phyloP scores from a whole-genome alignment of 192 early-diverging fungal genomes.

The Mortierella hygrophila region DNA sequence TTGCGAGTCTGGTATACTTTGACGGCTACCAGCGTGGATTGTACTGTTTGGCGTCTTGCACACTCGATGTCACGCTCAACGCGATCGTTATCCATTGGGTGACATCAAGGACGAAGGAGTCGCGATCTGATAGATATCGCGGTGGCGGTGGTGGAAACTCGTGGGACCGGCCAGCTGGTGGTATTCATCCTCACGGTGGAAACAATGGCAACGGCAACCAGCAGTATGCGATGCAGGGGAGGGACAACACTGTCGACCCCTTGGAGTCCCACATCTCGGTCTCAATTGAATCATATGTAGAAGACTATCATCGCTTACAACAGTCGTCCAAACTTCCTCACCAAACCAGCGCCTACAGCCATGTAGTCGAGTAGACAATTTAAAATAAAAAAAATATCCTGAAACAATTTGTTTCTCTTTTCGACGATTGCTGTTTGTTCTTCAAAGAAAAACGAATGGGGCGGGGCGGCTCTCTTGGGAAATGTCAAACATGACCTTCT shows the following conservation, averaged over 20 bases:
- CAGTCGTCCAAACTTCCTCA: background rate
- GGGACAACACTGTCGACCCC: conserved; percentile 17
- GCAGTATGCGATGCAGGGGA: conserved; percentile 12
- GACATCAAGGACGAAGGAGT: conserved; percentile 20
- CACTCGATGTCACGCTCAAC: conserved; percentile 63
- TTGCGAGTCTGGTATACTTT: conserved; percentile 43
- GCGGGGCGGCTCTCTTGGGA: background rate
- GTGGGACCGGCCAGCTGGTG: background rate
- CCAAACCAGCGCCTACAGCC: background rate
- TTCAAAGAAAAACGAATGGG: background rate
- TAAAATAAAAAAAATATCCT: background rate
- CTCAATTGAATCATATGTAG: conserved; percentile 42
- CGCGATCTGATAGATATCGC: background rate
- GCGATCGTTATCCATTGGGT: conserved; percentile 63
- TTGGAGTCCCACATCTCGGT: conserved; percentile 41
- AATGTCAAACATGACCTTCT: background rate
- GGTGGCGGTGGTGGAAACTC: background rate
- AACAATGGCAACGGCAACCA: background rate
- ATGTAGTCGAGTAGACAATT: background rate
- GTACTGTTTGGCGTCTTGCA: conserved; percentile 58
- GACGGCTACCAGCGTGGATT: conserved; percentile 58
- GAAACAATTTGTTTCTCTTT: background rate
- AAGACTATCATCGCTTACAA: conserved; percentile 43
- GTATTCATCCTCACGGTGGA: background rate
- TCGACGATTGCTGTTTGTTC: background rate